Evolutionary conservation across 106 monocot species (phyloP).

Genomic region (Phalaenopsis equestris): DNA sequence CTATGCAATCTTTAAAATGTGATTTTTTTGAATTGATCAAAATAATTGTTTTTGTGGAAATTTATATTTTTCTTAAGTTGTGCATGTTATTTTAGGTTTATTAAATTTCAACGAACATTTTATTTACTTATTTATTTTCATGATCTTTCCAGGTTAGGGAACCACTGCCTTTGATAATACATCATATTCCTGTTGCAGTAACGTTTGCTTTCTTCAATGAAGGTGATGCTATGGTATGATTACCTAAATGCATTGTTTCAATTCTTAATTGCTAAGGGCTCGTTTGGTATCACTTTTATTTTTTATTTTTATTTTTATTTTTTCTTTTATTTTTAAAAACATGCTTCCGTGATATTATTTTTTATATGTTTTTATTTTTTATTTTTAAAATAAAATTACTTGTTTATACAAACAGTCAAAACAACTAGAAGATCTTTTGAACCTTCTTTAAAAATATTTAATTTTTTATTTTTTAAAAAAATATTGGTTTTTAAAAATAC

Average conservation of each 20-base stretch:
- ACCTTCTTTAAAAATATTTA: too few species aligned
- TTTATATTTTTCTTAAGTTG: background rate
- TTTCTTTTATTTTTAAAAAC: too few species aligned
- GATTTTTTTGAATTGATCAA: background rate
- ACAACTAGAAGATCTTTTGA: too few species aligned
- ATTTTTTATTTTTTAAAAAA: too few species aligned
- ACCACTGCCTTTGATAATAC: constrained; percentile 73
- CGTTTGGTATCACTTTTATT: too few species aligned
- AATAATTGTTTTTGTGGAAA: background rate
- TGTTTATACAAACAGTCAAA: too few species aligned
- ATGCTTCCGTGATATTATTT: too few species aligned
- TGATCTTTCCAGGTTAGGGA: constrained; percentile 65
- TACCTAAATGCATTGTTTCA: background rate
- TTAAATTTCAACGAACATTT: background rate
- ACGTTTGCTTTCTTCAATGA: constrained; percentile 92
- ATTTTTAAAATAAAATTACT: too few species aligned
- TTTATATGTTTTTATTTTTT: too few species aligned
- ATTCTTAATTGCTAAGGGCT: background rate
- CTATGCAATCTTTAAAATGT: background rate
- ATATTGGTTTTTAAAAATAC: too few species aligned
- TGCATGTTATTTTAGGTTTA: background rate
- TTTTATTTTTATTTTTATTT: too few species aligned
- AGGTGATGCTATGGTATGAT: constrained; percentile 68
- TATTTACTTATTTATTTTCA: constrained; percentile 1
- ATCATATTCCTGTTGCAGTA: constrained; percentile 90